Conservation (phyloP, 192 early-diverging fungal species). For the Phlyctochytrium bullatum region DNA sequence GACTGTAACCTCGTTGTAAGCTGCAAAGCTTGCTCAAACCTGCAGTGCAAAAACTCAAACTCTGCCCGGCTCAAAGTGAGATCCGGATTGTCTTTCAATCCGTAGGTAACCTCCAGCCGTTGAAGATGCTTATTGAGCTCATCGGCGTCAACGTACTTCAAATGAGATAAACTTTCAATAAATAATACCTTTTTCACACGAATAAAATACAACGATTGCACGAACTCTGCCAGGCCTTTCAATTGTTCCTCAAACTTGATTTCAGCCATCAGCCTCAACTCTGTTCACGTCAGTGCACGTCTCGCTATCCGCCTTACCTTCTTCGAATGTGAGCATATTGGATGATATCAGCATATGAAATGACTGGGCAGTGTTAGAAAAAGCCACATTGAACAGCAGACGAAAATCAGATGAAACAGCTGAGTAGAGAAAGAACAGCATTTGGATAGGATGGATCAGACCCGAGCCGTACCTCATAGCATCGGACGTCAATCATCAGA, state of each 20-base stretch:
- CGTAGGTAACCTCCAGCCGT: constrained; percentile 7
- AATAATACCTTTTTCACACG: constrained; percentile 3
- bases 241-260: not conserved
- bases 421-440: not conserved
- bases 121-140: not conserved
- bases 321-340: too few relatives aligned
- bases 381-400: constrained; percentile 10
- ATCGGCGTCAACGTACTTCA: not conserved
- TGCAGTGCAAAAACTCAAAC: not conserved
- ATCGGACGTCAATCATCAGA: constrained; percentile 16
- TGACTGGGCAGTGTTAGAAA: too few relatives aligned
- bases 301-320: too few relatives aligned
- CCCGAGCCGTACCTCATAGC: constrained; percentile 13
- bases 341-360: too few relatives aligned
- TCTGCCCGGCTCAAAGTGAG: constrained; percentile 9
- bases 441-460: not conserved
- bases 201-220: constrained; percentile 3
- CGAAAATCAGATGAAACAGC: not conserved
- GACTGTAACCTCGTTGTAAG: constrained; percentile 44
- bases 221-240: not conserved
- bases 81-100: not conserved
- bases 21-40: not conserved
- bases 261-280: not conserved
- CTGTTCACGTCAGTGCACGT: too few relatives aligned
- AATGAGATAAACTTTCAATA: not conserved